A percentile compares a stretch with the other conserved stretches of the same genome.
phyloP scores from a whole-genome alignment of 1,139 yeast genomes.

The Citeromyces siamensis region DNA sequence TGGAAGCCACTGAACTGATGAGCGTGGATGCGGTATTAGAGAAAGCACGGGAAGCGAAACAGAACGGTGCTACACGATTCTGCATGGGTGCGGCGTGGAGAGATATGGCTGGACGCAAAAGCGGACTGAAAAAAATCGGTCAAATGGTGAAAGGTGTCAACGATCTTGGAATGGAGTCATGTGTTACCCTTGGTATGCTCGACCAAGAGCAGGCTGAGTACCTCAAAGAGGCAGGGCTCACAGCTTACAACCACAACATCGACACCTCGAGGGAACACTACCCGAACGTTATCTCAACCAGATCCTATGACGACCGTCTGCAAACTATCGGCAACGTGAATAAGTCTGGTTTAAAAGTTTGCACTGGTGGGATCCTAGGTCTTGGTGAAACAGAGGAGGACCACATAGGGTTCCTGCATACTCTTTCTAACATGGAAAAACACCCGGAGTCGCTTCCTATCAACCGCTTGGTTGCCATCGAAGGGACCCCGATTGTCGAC shows the following conservation, averaged over 20 bases:
- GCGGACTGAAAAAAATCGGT: conserved; percentile 48
- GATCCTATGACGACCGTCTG: conserved; percentile 60
- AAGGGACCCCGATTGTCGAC: conserved; percentile 65
- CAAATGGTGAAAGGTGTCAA: conserved; percentile 58
- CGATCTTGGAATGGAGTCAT: conserved; percentile 60
- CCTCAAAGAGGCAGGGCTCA: conserved; percentile 57
- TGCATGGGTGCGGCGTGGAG: conserved; percentile 91
- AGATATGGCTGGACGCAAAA: conserved; percentile 69
- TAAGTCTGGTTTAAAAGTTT: conserved; percentile 54
- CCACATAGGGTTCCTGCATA: conserved; percentile 55
- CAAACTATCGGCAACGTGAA: conserved; percentile 54
- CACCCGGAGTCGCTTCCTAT: conserved; percentile 83
- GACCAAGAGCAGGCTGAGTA: conserved; percentile 44
- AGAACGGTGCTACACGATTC: conserved; percentile 64
- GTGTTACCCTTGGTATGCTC: conserved; percentile 76
- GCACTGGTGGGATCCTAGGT: conserved; percentile 75
- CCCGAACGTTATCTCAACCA: conserved; percentile 57
- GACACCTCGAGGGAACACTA: conserved; percentile 75
- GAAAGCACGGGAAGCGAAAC: conserved; percentile 54
- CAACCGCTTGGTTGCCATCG: conserved; percentile 63
- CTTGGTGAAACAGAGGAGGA: conserved; percentile 67
- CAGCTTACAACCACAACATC: conserved; percentile 74
- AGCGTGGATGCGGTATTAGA: conserved; percentile 47
- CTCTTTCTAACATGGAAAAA: conserved; percentile 50
- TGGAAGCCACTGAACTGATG: conserved; percentile 55